phyloP scores from a whole-genome alignment of 2,329 filamentous ascomycete species.

The Aphanocladium album region DNA sequence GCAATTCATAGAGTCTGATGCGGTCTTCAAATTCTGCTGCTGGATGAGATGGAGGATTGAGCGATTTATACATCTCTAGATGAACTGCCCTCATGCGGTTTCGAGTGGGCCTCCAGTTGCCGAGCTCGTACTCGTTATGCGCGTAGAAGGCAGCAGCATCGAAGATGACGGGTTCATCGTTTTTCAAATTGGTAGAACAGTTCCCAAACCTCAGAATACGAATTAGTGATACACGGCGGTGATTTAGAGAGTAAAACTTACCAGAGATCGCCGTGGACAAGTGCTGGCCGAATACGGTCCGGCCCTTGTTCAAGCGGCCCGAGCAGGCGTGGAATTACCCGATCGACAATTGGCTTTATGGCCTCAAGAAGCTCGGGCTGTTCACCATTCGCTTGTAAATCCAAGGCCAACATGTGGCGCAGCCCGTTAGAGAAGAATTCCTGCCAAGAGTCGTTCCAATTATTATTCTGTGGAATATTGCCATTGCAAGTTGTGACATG shows the following conservation, averaged over 20 bases:
- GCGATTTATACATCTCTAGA: constrained; percentile 22
- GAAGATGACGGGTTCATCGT: constrained; percentile 27
- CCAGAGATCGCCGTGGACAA: constrained; percentile 40
- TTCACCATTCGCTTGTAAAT: constrained; percentile 1
- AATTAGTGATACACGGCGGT: no score
- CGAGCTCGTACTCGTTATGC: constrained; percentile 35
- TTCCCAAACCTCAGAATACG: constrained; percentile 23
- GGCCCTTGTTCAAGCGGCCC: constrained; percentile 24
- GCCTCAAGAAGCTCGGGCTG: constrained; percentile 26
- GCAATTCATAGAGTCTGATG: constrained; percentile 1
- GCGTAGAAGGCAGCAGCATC: constrained; percentile 32
- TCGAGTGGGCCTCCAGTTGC: constrained; percentile 23
- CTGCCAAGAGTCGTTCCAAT: constrained; percentile 33
- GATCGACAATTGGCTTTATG: constrained; percentile 28
- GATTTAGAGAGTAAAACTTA: constrained; percentile 2
- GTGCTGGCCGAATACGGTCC: constrained; percentile 29
- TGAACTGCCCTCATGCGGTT: constrained; percentile 23
- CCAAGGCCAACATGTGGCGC: constrained; percentile 19
- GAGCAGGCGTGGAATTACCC: constrained; percentile 33
- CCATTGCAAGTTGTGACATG: constrained; percentile 29
- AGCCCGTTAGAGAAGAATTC: constrained; percentile 26
- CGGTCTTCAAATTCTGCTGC: constrained; percentile 30
- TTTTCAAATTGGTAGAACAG: constrained; percentile 22
- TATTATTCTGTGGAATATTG: constrained; percentile 30
- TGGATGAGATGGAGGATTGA: constrained; percentile 23